Percentiles rank a stretch among this genome's conserved stretches.
Evolutionary conservation across 129 eudicot genomes (phyloP).

Genomic region (sunflower (Helianthus annuus)): HanXRQr2.0-SUNRISE NC_035447.2:9774697-9775196

Average conservation of each 20-base stretch:
- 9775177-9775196: constrained; percentile 56
- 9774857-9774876: constrained; percentile 95
- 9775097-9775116: constrained; percentile 81
- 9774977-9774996: constrained; percentile 52
- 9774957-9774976: constrained; percentile 53
- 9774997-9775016: constrained; percentile 61
- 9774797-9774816: constrained; percentile 85
- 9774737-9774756: constrained; percentile 70
- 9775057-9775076: constrained; percentile 67
- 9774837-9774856: constrained; percentile 78
- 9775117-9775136: constrained; percentile 75
- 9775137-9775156: constrained; percentile 74
- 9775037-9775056: constrained; percentile 81
- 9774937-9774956: constrained; percentile 60
- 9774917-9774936: constrained; percentile 57
- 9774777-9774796: constrained; percentile 92
- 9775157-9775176: constrained; percentile 61
- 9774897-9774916: constrained; percentile 70
- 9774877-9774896: constrained; percentile 74
- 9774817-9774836: constrained; percentile 62
- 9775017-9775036: constrained; percentile 73
- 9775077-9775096: constrained; percentile 69
- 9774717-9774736: constrained; percentile 93
- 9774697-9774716: constrained; percentile 91
- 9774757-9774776: constrained; percentile 92